Evolutionary conservation across 1,284 basidiomycete species (phyloP), one percentile per base, ranked within the genome.

Genomic region (Phellopilus nigrolimitatus): DNA sequence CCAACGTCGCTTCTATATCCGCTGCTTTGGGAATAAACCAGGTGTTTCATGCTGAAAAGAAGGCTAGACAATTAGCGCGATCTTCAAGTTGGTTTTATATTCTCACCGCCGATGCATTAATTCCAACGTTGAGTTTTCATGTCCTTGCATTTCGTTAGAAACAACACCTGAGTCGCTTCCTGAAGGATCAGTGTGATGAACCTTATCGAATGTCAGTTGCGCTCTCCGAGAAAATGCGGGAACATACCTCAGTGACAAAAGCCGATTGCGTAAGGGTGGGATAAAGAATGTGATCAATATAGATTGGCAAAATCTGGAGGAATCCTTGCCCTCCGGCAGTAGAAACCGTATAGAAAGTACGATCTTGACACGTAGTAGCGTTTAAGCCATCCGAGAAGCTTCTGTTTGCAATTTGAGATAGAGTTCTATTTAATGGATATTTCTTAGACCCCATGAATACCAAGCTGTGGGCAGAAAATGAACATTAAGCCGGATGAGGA

Each of bases 241-340:
- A 15, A 12, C 8, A 59, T 65, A 88, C 89, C 73, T 99, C 95
- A 9, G 97, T 99, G 10, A 90, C 76, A 61, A 94, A 98, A 40
- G 92, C 91, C 48, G 88, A 82, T 57, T 92, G 80, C 5, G 92
- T 95, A 55, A 99, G 82, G 0, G 95, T 98, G 3, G 97, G 95
- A 68, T 97, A 95, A 43, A 99, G 80, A 57, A 99, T 91, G 66
- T 99, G 97, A 68, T 99, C 97, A 36, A 99, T 76, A 66, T 94
- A 99, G 58, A 99, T 87, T 3, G 95, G 95, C 17, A 99, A 74
- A 55, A 99, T 80, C 61, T 95, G 89, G 36, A 99, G 73, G 66
- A 99, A 98, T 7, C 97, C 97, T 63, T 97, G 91, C 54, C 88
- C 86, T 54, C 97, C 97, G 13, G 97, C 97, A 2, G 95, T 99